A percentile compares a stretch with the other conserved stretches of the same genome.
phyloP scores from a whole-genome alignment of 192 early-diverging fungal genomes.

The Paraglomus occultum region DNA sequence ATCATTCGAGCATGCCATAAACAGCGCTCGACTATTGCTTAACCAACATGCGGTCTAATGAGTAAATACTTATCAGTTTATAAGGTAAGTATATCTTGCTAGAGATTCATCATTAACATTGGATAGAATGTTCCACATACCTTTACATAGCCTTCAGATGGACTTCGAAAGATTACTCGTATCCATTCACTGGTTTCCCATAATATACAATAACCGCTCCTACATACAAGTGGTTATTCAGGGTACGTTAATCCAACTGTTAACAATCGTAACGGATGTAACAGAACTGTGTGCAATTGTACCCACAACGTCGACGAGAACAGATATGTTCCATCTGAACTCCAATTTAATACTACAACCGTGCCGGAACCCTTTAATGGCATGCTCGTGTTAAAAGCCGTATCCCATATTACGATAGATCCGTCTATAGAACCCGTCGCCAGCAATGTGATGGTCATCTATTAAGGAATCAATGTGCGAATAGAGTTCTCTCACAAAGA shows the following conservation, averaged over 20 bases:
- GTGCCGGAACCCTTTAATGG: constrained; percentile 1
- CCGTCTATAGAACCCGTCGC: constrained; percentile 27
- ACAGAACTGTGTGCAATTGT: neutral
- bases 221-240: neutral
- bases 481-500: constrained; percentile 1
- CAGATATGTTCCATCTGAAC: constrained; percentile 19
- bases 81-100: no score
- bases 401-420: constrained; percentile 27
- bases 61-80: neutral
- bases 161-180: no score
- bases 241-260: neutral
- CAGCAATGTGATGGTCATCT: constrained; percentile 1
- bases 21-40: neutral
- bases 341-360: constrained; percentile 10
- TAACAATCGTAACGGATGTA: neutral
- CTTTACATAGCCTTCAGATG: no score
- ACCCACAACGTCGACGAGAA: constrained; percentile 23
- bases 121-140: no score
- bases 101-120: no score
- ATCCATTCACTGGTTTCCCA: constrained; percentile 28
- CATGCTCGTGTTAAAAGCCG: constrained; percentile 6
- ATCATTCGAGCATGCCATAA: neutral
- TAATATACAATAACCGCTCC: constrained; percentile 14
- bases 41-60: constrained; percentile 29
- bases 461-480: constrained; percentile 1